A percentile compares a stretch with the other conserved stretches of the same genome.
Conservation (phyloP, 331 rosid species). For the Quercus tomentella region DNA sequence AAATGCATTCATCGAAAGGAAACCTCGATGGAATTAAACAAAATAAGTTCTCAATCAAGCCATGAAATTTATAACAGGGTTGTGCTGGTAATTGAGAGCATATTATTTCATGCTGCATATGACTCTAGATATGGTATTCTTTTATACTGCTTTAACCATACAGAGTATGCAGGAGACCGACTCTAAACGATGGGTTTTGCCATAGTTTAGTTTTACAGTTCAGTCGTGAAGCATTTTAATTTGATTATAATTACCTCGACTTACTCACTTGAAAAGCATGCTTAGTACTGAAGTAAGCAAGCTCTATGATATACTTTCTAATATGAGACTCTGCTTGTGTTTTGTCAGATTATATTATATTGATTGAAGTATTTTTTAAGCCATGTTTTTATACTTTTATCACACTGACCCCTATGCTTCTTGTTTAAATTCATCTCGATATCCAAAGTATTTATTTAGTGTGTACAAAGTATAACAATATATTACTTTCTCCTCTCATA, state of each 20-base stretch:
- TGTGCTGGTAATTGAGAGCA: neutral
- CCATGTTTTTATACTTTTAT: too few relatives aligned
- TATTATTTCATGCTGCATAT: neutral
- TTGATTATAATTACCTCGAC: constrained; percentile 40
- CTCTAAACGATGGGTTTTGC: constrained; percentile 41
- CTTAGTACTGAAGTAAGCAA: constrained; percentile 41
- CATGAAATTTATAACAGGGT: neutral
- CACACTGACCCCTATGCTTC: too few relatives aligned
- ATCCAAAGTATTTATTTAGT: too few relatives aligned
- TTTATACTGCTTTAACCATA: constrained; percentile 20
- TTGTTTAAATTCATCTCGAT: too few relatives aligned
- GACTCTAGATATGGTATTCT: constrained; percentile 5
- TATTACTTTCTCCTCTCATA: too few relatives aligned
- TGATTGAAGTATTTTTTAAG: too few relatives aligned
- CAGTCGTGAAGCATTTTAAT: constrained; percentile 29
- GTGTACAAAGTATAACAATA: too few relatives aligned
- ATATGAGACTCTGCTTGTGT: neutral
- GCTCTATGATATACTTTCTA: neutral
- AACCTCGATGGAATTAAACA: too few relatives aligned
- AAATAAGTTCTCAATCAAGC: neutral
- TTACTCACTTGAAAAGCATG: constrained; percentile 44
- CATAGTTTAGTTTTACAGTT: constrained; percentile 4
- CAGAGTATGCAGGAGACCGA: constrained; percentile 26
- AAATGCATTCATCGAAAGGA: too few relatives aligned
- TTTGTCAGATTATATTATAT: neutral